Percentiles rank a stretch among this genome's conserved stretches.
phyloP scores from a whole-genome alignment of 2,329 filamentous ascomycete species.

The Neophaeococcomyces aloes region DNA sequence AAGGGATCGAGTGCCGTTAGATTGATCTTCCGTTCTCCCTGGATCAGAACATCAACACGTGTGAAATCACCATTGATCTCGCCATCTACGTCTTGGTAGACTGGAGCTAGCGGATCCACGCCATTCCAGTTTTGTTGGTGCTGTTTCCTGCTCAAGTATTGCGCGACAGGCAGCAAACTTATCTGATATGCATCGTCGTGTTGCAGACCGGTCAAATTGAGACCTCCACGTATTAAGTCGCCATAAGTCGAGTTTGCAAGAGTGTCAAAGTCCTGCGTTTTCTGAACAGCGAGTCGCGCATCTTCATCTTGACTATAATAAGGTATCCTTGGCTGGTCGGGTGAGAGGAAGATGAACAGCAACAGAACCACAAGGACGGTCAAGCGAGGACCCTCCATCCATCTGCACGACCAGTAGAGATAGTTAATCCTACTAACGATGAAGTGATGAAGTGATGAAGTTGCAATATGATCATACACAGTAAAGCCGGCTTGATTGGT shows the following conservation, averaged over 20 bases:
- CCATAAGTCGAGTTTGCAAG: slow-evolving; percentile 38
- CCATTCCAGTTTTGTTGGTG: slow-evolving; percentile 40
- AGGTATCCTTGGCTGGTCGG: slow-evolving; percentile 26
- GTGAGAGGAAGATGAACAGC: slow-evolving; percentile 44
- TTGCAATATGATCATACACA: too few species aligned
- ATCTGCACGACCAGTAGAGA: not conserved
- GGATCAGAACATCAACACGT: slow-evolving; percentile 42
- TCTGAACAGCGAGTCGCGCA: slow-evolving; percentile 31
- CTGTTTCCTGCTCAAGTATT: slow-evolving; percentile 33
- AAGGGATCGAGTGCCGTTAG: slow-evolving; percentile 54
- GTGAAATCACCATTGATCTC: slow-evolving; percentile 68
- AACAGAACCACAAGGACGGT: slow-evolving; percentile 41
- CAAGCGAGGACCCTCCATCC: slow-evolving; percentile 31
- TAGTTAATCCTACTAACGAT: too few species aligned
- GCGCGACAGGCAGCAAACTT: slow-evolving; percentile 48
- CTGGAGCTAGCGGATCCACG: slow-evolving; percentile 35
- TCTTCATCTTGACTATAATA: slow-evolving; percentile 11
- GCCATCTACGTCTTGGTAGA: slow-evolving; percentile 73
- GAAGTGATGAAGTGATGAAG: not conserved
- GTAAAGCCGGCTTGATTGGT: too few species aligned
- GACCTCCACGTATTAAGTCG: slow-evolving; percentile 36
- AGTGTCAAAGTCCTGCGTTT: slow-evolving; percentile 28
- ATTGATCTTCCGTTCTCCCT: slow-evolving; percentile 47
- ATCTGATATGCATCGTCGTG: slow-evolving; percentile 66
- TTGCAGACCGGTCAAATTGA: slow-evolving; percentile 70